phyloP scores from a whole-genome alignment of 164 flowering plant genomes.

The Magnolia officinalis region DNA sequence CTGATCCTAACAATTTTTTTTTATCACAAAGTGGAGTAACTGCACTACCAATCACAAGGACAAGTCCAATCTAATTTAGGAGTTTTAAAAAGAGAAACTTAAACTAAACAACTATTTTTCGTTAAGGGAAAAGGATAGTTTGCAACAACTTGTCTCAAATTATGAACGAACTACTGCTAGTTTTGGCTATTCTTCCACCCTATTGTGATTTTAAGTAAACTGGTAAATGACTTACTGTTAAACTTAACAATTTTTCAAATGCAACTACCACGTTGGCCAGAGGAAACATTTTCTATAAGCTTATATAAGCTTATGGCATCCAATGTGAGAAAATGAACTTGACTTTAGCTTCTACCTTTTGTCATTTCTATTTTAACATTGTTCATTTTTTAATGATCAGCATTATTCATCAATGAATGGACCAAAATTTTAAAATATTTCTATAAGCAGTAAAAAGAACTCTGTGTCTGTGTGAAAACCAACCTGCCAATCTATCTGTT shows the following conservation, averaged over 20 bases:
- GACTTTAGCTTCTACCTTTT: not conserved
- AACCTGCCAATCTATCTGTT: conserved; percentile 90
- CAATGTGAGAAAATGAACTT: not conserved
- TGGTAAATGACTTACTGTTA: not conserved
- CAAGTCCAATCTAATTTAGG: no score
- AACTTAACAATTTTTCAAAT: not conserved
- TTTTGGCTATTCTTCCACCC: not conserved
- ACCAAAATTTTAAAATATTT: not conserved
- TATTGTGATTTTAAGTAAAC: not conserved
- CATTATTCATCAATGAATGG: not conserved
- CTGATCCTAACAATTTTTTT: no score
- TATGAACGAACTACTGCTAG: not conserved
- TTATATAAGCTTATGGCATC: not conserved
- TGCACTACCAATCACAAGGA: no score
- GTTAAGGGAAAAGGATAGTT: not conserved
- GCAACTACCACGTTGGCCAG: no score
- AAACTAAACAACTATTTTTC: no score
- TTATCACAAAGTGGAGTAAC: no score
- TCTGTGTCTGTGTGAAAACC: not conserved
- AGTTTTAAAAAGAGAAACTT: no score
- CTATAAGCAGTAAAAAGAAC: not conserved
- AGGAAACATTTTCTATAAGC: no score
- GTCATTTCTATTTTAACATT: not conserved
- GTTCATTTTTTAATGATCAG: not conserved
- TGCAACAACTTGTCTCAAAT: not conserved